Evolutionary conservation across 192 early-diverging fungal species (phyloP).

Genomic region (Dimargaris cristalligena): DNA sequence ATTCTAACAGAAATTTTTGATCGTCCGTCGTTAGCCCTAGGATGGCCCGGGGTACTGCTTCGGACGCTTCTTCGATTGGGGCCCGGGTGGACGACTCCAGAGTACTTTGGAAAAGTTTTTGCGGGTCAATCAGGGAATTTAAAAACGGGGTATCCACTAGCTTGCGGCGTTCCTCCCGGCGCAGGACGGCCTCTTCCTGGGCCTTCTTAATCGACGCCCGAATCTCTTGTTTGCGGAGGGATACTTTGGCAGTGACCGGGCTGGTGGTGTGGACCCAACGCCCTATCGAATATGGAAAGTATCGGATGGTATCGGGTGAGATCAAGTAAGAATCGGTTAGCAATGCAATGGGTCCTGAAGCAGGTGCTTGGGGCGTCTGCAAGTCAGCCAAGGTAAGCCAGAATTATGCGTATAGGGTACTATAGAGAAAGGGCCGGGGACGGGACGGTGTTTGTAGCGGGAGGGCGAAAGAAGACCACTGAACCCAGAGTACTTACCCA

Average conservation of each 20-base stretch:
- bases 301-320: too few species aligned
- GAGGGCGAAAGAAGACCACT: too few species aligned
- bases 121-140: conserved; percentile 24
- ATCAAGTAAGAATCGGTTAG: too few species aligned
- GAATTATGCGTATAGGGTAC: too few species aligned
- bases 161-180: conserved; percentile 22
- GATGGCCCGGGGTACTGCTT: background rate
- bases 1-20: conserved; percentile 15
- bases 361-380: too few species aligned
- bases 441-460: too few species aligned
- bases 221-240: conserved; percentile 25
- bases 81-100: conserved; percentile 10
- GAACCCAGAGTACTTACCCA: too few species aligned
- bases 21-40: conserved; percentile 1
- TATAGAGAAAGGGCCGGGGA: too few species aligned
- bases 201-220: conserved; percentile 21
- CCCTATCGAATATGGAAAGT: too few species aligned
- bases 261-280: conserved; percentile 23
- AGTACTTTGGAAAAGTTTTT: conserved; percentile 20
- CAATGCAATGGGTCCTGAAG: too few species aligned
- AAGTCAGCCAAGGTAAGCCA: too few species aligned
- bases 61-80: conserved; percentile 13
- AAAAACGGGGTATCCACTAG: conserved; percentile 28
- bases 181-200: conserved; percentile 18
- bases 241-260: conserved; percentile 11